phyloP scores from a whole-genome alignment of 306 rosid genomes.

The Astragalus membranaceus region DNA sequence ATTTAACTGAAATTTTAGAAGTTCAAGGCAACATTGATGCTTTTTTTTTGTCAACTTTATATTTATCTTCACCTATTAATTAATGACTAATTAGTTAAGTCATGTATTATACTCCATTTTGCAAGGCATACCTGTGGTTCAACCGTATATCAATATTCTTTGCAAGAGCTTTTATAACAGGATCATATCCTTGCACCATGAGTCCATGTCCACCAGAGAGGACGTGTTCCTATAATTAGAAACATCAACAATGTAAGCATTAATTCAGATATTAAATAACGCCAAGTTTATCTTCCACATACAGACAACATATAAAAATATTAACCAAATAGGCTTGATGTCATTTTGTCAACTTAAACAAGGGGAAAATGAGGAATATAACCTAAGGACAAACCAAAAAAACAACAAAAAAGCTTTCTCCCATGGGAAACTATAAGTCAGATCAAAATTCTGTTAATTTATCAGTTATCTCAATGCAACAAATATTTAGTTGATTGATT shows the following conservation, averaged over 20 bases:
- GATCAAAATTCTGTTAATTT: not conserved
- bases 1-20: not conserved
- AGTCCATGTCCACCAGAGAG: conserved; percentile 85
- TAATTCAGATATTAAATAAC: not conserved
- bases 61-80: not conserved
- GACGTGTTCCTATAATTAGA: conserved; percentile 51
- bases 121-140: conserved; percentile 53
- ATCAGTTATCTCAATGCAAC: not conserved
- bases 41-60: not conserved
- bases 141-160: conserved; percentile 55
- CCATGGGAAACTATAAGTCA: too few relatives aligned
- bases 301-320: not conserved
- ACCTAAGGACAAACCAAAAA: not conserved
- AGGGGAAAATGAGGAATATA: not conserved
- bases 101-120: not conserved
- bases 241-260: conserved; percentile 25
- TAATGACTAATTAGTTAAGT: not conserved
- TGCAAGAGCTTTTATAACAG: conserved; percentile 64
- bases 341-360: not conserved
- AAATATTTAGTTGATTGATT: not conserved
- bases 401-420: not conserved
- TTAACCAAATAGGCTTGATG: not conserved
- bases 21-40: not conserved
- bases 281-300: not conserved
- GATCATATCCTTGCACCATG: conserved; percentile 74